phyloP scores from a whole-genome alignment of 2,329 filamentous ascomycete species.

The Trichoderma sp. region DNA sequence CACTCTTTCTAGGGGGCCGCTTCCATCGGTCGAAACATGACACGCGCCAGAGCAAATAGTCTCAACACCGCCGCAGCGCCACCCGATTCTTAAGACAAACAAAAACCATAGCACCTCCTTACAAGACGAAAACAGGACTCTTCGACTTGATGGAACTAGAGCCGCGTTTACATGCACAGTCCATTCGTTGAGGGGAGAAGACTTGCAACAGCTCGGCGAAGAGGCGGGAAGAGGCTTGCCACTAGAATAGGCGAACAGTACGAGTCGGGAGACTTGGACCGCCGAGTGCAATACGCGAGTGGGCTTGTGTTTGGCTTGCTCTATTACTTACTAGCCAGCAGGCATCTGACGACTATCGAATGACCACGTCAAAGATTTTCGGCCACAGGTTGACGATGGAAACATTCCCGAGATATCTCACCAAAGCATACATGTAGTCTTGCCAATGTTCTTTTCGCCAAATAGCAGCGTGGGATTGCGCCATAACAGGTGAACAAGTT shows the following conservation, averaged over 20 bases:
- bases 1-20: neutral
- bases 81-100: neutral
- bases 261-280: neutral
- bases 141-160: neutral
- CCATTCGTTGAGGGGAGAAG: neutral
- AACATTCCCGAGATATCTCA: neutral
- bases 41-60: constrained; percentile 2
- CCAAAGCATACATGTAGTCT: neutral
- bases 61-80: neutral
- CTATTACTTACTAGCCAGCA: neutral
- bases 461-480: neutral
- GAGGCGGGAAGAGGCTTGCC: neutral
- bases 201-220: neutral
- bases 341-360: neutral
- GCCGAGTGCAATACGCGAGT: neutral
- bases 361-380: neutral
- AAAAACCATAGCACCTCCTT: neutral
- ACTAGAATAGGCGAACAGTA: neutral
- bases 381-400: neutral
- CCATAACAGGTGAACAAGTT: neutral
- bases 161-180: neutral
- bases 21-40: neutral
- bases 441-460: too few relatives aligned
- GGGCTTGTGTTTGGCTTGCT: neutral
- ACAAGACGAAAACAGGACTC: neutral